Conservation (phyloP, 2,329 filamentous ascomycete species). For the Alternaria novae-zelandiae region DNA sequence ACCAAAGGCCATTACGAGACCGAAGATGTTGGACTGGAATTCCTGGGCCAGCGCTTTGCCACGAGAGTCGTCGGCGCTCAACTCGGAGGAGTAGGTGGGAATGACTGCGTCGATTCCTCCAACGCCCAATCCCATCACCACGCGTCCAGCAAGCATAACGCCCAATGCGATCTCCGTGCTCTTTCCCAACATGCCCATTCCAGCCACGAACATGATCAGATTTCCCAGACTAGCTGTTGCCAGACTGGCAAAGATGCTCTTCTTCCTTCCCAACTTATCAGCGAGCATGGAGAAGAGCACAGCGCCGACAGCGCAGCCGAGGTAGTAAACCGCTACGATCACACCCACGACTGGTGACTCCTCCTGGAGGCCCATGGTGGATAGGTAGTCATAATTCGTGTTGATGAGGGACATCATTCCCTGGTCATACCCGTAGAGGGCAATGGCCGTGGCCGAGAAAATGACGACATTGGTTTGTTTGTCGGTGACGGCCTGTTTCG, state of each 20-base stretch:
- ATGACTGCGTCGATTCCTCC: conserved; percentile 68
- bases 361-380: conserved; percentile 62
- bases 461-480: conserved; percentile 59
- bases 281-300: conserved; percentile 63
- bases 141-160: conserved; percentile 58
- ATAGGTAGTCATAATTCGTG: conserved; percentile 62
- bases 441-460: conserved; percentile 61
- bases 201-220: conserved; percentile 65
- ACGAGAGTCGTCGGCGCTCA: conserved; percentile 62
- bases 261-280: conserved; percentile 62
- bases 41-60: conserved; percentile 67
- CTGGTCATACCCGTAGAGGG: conserved; percentile 59
- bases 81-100: conserved; percentile 65
- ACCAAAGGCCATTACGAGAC: conserved; percentile 65
- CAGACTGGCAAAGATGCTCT: conserved; percentile 62
- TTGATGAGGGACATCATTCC: conserved; percentile 63
- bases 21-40: conserved; percentile 70
- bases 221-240: conserved; percentile 63
- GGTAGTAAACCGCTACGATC: conserved; percentile 67
- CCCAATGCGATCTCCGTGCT: conserved; percentile 46
- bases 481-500: conserved; percentile 31
- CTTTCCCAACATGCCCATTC: conserved; percentile 52
- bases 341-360: conserved; percentile 63
- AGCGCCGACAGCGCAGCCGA: conserved; percentile 65
- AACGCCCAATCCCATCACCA: conserved; percentile 64